Base-by-base conservation (phyloP, 441 rosid genomes). In the Erodium trifolium region DNA sequence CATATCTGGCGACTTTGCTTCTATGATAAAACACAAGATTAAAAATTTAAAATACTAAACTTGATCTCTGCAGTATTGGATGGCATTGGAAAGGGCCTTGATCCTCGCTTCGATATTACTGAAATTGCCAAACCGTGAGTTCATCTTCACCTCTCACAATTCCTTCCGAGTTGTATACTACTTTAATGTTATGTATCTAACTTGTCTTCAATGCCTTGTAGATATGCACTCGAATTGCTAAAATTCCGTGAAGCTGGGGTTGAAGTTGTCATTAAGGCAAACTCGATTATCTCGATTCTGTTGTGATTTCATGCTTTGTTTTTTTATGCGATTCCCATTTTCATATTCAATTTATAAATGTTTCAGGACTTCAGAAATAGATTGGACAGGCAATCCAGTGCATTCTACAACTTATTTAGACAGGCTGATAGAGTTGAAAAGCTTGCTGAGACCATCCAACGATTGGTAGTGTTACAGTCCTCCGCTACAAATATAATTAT, bases 71-170 rank as follows among this genome's bases (percentile, higher is more conserved):
- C 84, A 94, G 99, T 91, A 43, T 74, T 91, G 83, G 97, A 91
- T 84, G 97, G 97, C 79, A 94, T 94, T n/a, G 99, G 99, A 64
- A 94, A 94, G 85, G 98, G 99, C 72, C 97, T 94, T 70, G 98
- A 94, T 78, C 96, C 99, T 34, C 93, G 96, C 29, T 94, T 94
- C 74, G 99, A 94, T 77, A 94, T 94, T 68, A 94, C 97, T 6
- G 98, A 94, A 82, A 94, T 94, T 73, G 96, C 99, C 59, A 94
- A 90, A 81, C 99, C 98, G 97, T 94, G 76, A 87, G 96, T 78
- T 70, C 76, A 23, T 39, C 23, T 76, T 67, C 67, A 37, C 34
- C 67, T 57, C 37, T 57, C 53, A 47, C 13, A 23, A 5, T 68
- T 62, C 27, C 68, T 16, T 34, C 23, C 63, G 5, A 67, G 69